phyloP scores from a whole-genome alignment of 2,329 filamentous ascomycete genomes.

The Myrmaecium sp. region DNA sequence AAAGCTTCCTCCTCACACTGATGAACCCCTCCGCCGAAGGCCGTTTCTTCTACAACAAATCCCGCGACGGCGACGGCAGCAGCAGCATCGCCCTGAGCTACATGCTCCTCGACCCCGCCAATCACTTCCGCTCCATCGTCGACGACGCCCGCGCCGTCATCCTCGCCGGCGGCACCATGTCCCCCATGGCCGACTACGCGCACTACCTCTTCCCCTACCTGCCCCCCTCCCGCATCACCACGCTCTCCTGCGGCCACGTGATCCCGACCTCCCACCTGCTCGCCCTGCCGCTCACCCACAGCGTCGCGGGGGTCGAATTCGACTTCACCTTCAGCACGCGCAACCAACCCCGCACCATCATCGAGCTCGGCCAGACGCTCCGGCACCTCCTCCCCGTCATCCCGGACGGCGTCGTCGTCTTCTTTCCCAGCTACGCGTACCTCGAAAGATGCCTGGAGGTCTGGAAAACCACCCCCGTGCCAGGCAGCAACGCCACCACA shows the following conservation, averaged over 20 bases:
- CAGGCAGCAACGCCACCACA: constrained; percentile 4
- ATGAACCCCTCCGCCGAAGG: constrained; percentile 67
- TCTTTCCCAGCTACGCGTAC: constrained; percentile 92
- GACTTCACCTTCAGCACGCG: constrained; percentile 81
- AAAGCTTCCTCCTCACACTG: constrained; percentile 57
- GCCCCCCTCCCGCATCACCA: constrained; percentile 45
- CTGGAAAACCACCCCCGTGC: constrained; percentile 19
- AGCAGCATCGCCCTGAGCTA: constrained; percentile 54
- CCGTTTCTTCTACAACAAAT: constrained; percentile 38
- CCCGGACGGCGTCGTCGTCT: constrained; percentile 79
- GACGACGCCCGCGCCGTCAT: constrained; percentile 74
- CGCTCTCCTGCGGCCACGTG: constrained; percentile 85
- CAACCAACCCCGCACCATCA: constrained; percentile 48
- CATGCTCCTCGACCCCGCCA: constrained; percentile 75
- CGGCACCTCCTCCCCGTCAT: constrained; percentile 55
- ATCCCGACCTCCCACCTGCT: constrained; percentile 70
- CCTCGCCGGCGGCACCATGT: constrained; percentile 92
- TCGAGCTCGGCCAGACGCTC: constrained; percentile 57
- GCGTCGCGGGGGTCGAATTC: constrained; percentile 38
- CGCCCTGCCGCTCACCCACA: constrained; percentile 49
- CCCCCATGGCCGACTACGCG: constrained; percentile 82
- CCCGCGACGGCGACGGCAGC: constrained; percentile 17
- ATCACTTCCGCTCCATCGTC: constrained; percentile 79
- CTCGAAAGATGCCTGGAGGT: constrained; percentile 48
- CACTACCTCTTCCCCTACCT: constrained; percentile 73